Percentiles rank a stretch among this genome's conserved stretches.
phyloP scores from a whole-genome alignment of 331 rosid species.

The Quercus phellos region DNA sequence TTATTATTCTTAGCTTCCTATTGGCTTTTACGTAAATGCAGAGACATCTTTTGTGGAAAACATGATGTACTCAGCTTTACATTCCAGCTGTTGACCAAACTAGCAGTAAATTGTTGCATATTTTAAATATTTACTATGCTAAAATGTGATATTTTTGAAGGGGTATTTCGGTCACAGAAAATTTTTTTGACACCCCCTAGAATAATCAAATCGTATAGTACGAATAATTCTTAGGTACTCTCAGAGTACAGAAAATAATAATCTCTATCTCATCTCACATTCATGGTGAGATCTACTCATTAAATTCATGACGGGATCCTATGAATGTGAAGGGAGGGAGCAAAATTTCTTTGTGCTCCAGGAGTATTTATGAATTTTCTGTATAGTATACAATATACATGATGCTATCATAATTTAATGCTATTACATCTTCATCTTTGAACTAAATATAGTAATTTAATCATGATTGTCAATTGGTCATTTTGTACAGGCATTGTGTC shows the following conservation, averaged over 20 bases:
- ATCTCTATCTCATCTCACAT: too few species aligned
- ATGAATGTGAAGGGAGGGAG: too few species aligned
- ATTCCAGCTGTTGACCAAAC: too few species aligned
- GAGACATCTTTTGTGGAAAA: neutral
- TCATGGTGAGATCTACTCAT: too few species aligned
- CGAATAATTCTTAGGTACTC: too few species aligned
- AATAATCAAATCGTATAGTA: neutral
- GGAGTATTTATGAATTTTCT: too few species aligned
- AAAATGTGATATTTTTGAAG: too few species aligned
- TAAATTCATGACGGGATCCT: too few species aligned
- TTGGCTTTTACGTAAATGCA: neutral
- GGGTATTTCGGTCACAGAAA: too few species aligned
- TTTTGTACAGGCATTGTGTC: constrained; percentile 20
- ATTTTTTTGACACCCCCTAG: too few species aligned
- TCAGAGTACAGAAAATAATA: accelerated
- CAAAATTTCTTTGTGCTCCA: too few species aligned
- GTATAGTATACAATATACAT: neutral
- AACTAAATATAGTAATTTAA: neutral
- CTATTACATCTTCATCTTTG: neutral
- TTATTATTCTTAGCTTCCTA: neutral
- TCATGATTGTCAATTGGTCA: neutral
- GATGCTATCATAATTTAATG: neutral
- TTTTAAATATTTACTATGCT: neutral
- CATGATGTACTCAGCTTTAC: neutral
- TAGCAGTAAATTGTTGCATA: neutral